Conservation (phyloP, 2,329 filamentous ascomycete species). For the Cercospora canescens region DNA sequence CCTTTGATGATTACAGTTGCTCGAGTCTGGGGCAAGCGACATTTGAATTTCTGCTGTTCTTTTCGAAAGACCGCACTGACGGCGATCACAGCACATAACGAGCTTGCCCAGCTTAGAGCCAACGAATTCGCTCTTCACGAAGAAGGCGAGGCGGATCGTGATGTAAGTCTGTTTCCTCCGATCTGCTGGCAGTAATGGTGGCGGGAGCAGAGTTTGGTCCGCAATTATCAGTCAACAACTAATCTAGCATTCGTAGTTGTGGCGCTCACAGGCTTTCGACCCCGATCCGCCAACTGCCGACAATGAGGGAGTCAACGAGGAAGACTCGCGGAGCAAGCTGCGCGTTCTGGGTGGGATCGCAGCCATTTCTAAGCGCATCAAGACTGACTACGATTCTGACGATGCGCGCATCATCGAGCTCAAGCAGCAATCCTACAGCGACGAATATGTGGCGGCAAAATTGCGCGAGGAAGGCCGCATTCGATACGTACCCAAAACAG, state of each 20-base stretch:
- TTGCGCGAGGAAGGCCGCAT: slow-evolving; percentile 45
- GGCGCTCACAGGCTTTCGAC: slow-evolving; percentile 20
- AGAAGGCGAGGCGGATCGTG: slow-evolving; percentile 2
- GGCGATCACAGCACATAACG: neutral
- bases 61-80: neutral
- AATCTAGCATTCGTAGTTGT: slow-evolving; percentile 15
- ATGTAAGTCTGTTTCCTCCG: slow-evolving; percentile 13
- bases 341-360: slow-evolving; percentile 43
- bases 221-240: neutral
- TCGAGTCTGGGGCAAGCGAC: neutral
- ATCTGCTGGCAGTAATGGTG: neutral
- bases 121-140: slow-evolving; percentile 9
- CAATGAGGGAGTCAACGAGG: slow-evolving; percentile 1
- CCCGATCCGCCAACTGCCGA: slow-evolving; percentile 22
- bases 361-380: slow-evolving; percentile 45
- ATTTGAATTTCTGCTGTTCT: neutral
- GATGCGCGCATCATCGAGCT: slow-evolving; percentile 49
- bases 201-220: neutral
- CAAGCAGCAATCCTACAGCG: slow-evolving; percentile 44
- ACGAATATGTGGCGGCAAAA: slow-evolving; percentile 46
- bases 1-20: neutral
- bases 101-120: neutral
- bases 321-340: slow-evolving; percentile 4
- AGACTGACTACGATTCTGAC: slow-evolving; percentile 47
- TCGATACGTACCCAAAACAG: slow-evolving; percentile 48